Evolutionary conservation across 768 basidiomycete species (phyloP).

Genomic region (Lactarius pseudohatsudake): DNA sequence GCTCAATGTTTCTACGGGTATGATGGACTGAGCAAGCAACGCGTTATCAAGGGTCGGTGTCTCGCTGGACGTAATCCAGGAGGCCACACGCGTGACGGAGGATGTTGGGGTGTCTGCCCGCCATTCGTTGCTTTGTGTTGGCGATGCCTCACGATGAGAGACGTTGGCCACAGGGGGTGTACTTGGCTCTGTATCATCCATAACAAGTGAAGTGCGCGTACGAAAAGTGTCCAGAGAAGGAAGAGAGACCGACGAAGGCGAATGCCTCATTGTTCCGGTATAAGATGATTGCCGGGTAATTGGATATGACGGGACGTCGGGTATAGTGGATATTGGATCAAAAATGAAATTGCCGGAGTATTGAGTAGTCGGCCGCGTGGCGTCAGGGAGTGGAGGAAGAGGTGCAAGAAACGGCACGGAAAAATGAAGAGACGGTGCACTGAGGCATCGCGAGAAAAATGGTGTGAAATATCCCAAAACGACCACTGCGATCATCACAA

Average conservation of each 20-base stretch:
- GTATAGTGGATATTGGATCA: constrained; percentile 19
- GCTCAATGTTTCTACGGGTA: constrained; percentile 34
- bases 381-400: constrained; percentile 27
- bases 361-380: constrained; percentile 22
- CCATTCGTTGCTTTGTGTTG: constrained; percentile 2
- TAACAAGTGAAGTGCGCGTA: constrained; percentile 1
- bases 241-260: constrained; percentile 24
- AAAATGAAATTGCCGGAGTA: constrained; percentile 9
- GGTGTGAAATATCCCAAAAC: constrained; percentile 30
- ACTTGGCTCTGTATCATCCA: constrained; percentile 17
- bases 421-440: constrained; percentile 28
- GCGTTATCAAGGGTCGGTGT: constrained; percentile 26
- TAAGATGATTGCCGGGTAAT: constrained; percentile 23
- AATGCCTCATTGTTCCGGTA: constrained; percentile 7
- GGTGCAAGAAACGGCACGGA: constrained; percentile 28
- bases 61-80: constrained; percentile 25
- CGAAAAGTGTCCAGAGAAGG: constrained; percentile 16
- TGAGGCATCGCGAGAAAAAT: constrained; percentile 30
- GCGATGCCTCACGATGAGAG: constrained; percentile 6
- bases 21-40: constrained; percentile 24
- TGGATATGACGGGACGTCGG: constrained; percentile 26
- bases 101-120: background rate
- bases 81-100: constrained; percentile 16
- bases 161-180: constrained; percentile 14
- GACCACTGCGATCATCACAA: constrained; percentile 19